These are phyloP conservation scores for Beauveria bassiana DNA, from an alignment of 2,329 filamentous ascomycete species.

Conservation along the genomic window DNA sequence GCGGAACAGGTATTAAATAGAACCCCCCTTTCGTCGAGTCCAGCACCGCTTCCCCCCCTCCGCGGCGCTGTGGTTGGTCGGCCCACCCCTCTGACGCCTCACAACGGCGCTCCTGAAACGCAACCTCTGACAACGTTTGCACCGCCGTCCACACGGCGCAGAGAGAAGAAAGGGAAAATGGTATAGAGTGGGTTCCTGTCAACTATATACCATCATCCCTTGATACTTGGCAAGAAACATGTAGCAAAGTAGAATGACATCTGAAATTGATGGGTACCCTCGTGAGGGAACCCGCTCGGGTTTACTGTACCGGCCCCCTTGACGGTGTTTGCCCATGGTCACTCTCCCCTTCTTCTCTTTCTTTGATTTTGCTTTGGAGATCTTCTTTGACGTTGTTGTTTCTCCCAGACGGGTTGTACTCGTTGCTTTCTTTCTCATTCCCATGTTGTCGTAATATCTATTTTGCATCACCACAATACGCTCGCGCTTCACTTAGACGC, in stretches of 20 bases:
- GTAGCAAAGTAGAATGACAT: neutral
- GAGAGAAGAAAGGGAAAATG: neutral
- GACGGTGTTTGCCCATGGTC: neutral
- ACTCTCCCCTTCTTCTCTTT: constrained; percentile 13
- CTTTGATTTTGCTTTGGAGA: neutral
- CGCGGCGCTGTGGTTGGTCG: neutral
- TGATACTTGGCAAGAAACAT: constrained; percentile 4
- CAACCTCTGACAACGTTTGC: neutral
- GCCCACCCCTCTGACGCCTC: neutral
- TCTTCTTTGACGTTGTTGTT: neutral
- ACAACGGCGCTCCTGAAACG: constrained; percentile 6
- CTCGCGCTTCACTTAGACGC: neutral
- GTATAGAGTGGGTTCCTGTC: neutral
- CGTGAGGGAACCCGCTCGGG: neutral
- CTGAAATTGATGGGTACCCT: neutral
- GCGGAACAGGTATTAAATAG: too few species aligned
- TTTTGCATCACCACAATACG: neutral
- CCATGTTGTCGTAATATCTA: neutral
- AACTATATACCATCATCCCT: neutral
- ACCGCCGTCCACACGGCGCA: neutral
- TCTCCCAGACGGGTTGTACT: neutral
- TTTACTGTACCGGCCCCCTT: neutral
- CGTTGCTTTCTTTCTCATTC: neutral
- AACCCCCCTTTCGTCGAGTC: too few species aligned
- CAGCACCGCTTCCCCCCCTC: neutral